Percentiles rank a stretch among this genome's conserved stretches.
These are phyloP conservation scores for Amoebophrya sp. DNA, from an alignment of 169 alveolate genomes.

Conservation along the genomic window DNA sequence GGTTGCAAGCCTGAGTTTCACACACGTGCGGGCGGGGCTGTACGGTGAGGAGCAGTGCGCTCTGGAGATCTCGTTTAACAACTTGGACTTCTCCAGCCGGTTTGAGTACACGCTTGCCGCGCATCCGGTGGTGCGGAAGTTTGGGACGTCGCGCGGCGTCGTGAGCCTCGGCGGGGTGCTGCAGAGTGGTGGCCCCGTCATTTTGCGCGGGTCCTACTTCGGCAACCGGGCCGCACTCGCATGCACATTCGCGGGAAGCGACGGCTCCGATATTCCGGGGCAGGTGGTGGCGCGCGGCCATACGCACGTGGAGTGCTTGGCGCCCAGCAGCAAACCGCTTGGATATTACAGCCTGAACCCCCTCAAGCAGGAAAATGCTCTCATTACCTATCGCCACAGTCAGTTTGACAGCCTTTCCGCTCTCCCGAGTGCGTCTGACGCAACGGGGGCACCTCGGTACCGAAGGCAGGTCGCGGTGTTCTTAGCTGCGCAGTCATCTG, in stretches of 20 bases:
- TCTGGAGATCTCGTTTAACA: background rate
- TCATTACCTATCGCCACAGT: background rate
- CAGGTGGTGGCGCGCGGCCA: background rate
- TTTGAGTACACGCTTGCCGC: background rate
- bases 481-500: background rate
- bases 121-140: background rate
- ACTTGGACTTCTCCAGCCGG: background rate
- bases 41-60: background rate
- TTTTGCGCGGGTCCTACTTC: background rate
- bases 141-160: background rate
- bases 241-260: background rate
- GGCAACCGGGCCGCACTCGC: background rate
- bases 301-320: background rate
- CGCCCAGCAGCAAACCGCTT: background rate
- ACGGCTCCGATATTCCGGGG: background rate
- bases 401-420: background rate
- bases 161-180: background rate
- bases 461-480: background rate
- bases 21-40: background rate
- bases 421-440: background rate
- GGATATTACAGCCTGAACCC: background rate
- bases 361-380: background rate
- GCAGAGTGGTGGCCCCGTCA: background rate
- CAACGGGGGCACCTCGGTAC: background rate
- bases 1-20: background rate